Conservation (phyloP, 176 grass and related monocot species). For the Phoenix dactylifera region DNA sequence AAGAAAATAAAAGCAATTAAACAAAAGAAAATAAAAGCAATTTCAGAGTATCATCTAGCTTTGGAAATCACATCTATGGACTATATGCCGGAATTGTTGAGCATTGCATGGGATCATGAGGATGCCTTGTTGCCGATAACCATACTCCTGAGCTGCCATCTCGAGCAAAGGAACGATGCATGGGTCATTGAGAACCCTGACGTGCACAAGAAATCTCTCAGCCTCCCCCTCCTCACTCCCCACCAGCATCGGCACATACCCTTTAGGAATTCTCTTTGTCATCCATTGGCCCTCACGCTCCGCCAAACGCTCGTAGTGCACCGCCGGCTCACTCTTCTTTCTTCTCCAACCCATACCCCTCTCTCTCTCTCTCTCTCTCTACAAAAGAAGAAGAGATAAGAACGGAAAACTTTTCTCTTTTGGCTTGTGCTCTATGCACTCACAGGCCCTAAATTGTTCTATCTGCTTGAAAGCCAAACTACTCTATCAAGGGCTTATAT, state of each 20-base stretch:
- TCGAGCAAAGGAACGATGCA: conserved; percentile 32
- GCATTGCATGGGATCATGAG: conserved; percentile 27
- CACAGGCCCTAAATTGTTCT: too few species aligned
- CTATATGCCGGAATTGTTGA: conserved; percentile 22
- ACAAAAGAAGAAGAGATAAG: too few species aligned
- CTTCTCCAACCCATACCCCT: conserved; percentile 19
- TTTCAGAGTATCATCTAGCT: too few species aligned
- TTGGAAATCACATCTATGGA: conserved; percentile 18
- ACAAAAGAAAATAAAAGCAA: too few species aligned
- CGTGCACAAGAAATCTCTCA: conserved; percentile 34
- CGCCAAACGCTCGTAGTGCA: not conserved
- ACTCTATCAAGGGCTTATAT: too few species aligned
- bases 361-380: too few species aligned
- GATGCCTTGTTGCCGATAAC: conserved; percentile 34
- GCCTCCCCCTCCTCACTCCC: not conserved
- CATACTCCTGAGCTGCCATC: conserved; percentile 32
- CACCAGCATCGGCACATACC: conserved; percentile 39
- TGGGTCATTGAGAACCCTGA: conserved; percentile 33
- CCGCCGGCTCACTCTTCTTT: not conserved
- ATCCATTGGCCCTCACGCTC: not conserved
- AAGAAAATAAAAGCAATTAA: too few species aligned
- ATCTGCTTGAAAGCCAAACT: too few species aligned
- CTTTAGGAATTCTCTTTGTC: not conserved
- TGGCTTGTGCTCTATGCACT: too few species aligned
- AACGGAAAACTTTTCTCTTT: too few species aligned